Percentiles rank a stretch among this genome's conserved stretches.
Evolutionary conservation across 2,329 filamentous ascomycete species (phyloP).

Genomic region (Ceratocystis alfenasii): DNA sequence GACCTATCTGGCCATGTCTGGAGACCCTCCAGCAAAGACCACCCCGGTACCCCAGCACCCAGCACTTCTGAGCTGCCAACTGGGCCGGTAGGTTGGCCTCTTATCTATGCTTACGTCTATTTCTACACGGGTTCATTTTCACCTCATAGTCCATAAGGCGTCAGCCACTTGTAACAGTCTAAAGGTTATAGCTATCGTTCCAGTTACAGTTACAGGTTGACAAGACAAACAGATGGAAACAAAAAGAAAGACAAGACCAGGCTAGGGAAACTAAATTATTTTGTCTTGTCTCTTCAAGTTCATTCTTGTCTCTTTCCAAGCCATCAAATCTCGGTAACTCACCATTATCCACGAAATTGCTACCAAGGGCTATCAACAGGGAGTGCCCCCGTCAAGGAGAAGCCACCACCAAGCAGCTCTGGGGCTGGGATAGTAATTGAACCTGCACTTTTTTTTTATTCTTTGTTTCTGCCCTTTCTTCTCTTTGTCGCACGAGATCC

Average conservation of each 20-base stretch:
- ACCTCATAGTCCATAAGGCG: no score
- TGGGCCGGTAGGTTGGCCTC: not conserved
- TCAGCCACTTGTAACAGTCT: not conserved
- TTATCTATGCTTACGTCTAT: not conserved
- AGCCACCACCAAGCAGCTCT: not conserved
- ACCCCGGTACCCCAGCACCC: not conserved
- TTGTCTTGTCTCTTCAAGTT: no score
- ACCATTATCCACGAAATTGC: not conserved
- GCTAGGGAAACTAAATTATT: no score
- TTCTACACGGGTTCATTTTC: no score
- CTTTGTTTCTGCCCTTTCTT: no score
- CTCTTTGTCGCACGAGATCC: not conserved
- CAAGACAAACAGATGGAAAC: not conserved
- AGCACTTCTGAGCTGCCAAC: not conserved
- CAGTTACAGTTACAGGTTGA: slow-evolving; percentile 1
- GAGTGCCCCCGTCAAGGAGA: slow-evolving; percentile 1
- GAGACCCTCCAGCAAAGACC: not conserved
- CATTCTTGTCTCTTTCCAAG: not conserved
- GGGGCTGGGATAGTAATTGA: not conserved
- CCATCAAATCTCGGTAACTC: slow-evolving; percentile 9
- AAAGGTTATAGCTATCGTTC: not conserved
- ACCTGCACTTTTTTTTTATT: not conserved
- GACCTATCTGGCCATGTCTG: not conserved
- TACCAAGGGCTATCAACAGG: not conserved
- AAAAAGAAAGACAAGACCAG: not conserved